Evolutionary conservation across 2,329 filamentous ascomycete genomes (phyloP), one percentile per base, ranked within the genome.

Genomic region (Exophiala mesophila): DNA sequence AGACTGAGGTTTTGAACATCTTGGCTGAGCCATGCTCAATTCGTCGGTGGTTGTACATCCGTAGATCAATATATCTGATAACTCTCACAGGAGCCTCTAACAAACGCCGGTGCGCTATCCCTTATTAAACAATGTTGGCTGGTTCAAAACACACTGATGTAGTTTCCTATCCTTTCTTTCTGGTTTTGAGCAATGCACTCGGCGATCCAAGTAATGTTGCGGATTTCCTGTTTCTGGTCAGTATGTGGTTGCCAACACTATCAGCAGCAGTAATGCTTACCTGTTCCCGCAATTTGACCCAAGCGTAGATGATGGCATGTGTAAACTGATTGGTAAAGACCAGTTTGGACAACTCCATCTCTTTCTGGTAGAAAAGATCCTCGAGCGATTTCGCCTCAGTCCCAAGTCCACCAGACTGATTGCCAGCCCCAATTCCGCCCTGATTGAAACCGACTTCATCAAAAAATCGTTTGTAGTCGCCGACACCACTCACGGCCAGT

Each of bases 101-200:
- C 47, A 28, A 51, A 51, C 48, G 48, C 48, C 48, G 18, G 17
- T 43, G 48, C 48, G 23, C 23, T 26, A 12, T 46, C 18, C 23
- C 36, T 38, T 26, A 32, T 21, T 41, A 26, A 34, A 18, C n/a
- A 19, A 18, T 15, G n/a, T 10, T 38, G 29, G 3, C 18, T 29
- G 23, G 17, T 42, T 77, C 69, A 95, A 69, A 98, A 95, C 50
- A 97, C 92, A 68, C 88, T 95, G 65, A 98, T 98, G 69, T 94
- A 98, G 70, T 97, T 98, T 57, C 87, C 85, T 64, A 98, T 97
- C 63, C 92, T 81, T 68, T 98, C 92, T 73, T 98, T 98, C 70
- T 98, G 92, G 73, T 95, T 96, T 70, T 98, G 92, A 42, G 92
- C 92, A 77, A 98, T 98, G 71, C 92, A 98, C 69, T 98, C 92